Evolutionary conservation across 331 rosid species (phyloP).

Genomic region (Phaseolus coccineus): DNA sequence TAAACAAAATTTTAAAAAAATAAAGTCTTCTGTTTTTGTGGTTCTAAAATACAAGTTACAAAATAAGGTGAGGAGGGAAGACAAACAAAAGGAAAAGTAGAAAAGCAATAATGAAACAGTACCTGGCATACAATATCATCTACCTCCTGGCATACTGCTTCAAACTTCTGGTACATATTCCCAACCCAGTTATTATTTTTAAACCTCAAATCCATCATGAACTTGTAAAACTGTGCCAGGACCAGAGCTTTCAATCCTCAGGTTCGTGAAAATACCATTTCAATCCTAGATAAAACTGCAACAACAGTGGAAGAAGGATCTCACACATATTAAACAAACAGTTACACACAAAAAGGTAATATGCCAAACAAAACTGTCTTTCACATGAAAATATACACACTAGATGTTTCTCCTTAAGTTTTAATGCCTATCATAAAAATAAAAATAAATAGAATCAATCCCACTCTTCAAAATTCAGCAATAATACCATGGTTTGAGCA

Average conservation of each 20-base stretch:
- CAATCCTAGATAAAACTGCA: constrained; percentile 39
- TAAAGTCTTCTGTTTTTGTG: not conserved
- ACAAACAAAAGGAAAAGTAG: constrained; percentile 17
- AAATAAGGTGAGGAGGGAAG: not conserved
- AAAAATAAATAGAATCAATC: not conserved
- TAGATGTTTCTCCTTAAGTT: constrained; percentile 21
- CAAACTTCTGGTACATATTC: constrained; percentile 79
- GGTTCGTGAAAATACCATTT: not conserved
- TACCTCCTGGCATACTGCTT: constrained; percentile 84
- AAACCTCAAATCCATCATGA: constrained; percentile 67
- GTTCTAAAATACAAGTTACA: not conserved
- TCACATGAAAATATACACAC: not conserved
- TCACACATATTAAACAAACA: not conserved
- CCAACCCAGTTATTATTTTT: constrained; percentile 72
- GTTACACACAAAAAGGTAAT: not conserved
- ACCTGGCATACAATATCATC: constrained; percentile 79
- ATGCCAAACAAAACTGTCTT: constrained; percentile 28
- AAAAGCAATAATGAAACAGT: constrained; percentile 34
- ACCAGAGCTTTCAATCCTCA: constrained; percentile 27
- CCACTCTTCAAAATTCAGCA: constrained; percentile 18
- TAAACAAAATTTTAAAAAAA: not conserved
- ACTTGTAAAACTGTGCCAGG: constrained; percentile 20
- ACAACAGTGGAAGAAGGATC: constrained; percentile 24
- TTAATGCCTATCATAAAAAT: not conserved
- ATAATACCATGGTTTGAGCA: not conserved